Evolutionary conservation across 2,329 filamentous ascomycete species (phyloP).

Genomic region (Nemania sp.): DNA sequence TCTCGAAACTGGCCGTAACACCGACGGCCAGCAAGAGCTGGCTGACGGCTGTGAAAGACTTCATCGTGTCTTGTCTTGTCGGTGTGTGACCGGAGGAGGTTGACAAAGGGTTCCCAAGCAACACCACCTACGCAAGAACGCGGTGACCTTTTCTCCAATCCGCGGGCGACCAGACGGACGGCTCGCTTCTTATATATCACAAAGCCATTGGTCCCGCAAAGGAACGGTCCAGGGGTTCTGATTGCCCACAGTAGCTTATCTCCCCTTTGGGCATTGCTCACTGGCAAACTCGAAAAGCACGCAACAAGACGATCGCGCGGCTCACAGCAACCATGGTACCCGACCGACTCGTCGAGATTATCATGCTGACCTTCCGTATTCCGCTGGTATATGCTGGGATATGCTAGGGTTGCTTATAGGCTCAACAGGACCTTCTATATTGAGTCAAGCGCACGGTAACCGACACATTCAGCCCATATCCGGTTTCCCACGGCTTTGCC

Average conservation of each 20-base stretch:
- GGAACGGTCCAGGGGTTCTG: background rate
- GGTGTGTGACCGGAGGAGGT: conserved; percentile 23
- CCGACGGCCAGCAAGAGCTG: conserved; percentile 49
- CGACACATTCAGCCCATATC: conserved; percentile 22
- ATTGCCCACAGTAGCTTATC: conserved; percentile 32
- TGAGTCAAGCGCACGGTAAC: conserved; percentile 23
- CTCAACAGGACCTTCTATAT: conserved; percentile 35
- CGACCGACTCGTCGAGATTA: conserved; percentile 25
- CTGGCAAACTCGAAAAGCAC: conserved; percentile 6
- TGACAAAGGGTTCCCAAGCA: conserved; percentile 12
- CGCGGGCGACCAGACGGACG: conserved; percentile 18
- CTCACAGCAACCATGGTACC: conserved; percentile 20
- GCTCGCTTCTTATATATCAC: conserved; percentile 33
- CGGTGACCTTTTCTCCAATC: conserved; percentile 19
- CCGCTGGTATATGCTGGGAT: conserved; percentile 25
- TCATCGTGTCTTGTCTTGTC: conserved; percentile 46
- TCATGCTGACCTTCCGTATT: conserved; percentile 35
- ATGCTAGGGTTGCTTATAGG: conserved; percentile 21
- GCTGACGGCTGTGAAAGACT: conserved; percentile 40
- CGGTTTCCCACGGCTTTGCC: conserved; percentile 5
- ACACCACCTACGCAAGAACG: conserved; percentile 29
- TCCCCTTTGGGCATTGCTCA: conserved; percentile 8
- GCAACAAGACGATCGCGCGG: conserved; percentile 28
- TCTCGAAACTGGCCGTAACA: conserved; percentile 45
- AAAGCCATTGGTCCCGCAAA: conserved; percentile 24